Base-by-base conservation (phyloP, 2,329 filamentous ascomycete genomes). In the Fonsecaea multimorphosa region DNA sequence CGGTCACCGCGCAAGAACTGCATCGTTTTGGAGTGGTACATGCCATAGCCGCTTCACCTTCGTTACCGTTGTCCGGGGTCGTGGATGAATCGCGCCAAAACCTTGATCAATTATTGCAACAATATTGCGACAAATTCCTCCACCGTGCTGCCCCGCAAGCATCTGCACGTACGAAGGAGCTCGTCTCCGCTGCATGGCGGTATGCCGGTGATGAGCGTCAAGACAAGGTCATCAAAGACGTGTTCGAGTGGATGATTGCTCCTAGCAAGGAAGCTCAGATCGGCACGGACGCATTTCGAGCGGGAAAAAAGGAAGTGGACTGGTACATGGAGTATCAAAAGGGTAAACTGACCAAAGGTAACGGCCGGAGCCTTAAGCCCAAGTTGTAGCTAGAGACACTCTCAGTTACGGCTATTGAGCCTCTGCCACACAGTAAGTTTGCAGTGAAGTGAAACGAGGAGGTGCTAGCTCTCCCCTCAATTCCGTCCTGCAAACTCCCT, bases 91-190 rank as follows among this genome's bases (percentile, higher is more conserved):
- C 36, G 12, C 36, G 16, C 2, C 14, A 1, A 14, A n/a, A 38
- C 36, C 36, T 38, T 14, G 36, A 38, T 58, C 68, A 14, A 68
- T 69, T 4, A 60, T 78, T 14, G 72, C 70, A 6, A 67, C 70
- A 19, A 54, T 68, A 34, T 9, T 11, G 12, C 61, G 63, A 19
- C 36, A 65, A 40, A 36, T 76, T 19, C 55, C 65, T 1, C 27
- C 11, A 11, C 32, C 53, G 32, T n/a, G 68, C 72, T 3, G 76
- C 75, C 3, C 72, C 76, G 0, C 66, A 69, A 38, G 77, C 74
- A 1, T 76, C 76, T 1, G 64, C 65, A 1, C 74, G 76, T 72
- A 75, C 71, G 16, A 79, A 79, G 58, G 72, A 76, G 24, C 59
- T 78, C n/a, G 73, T 77, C 64, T 68, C 8, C 34, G 69, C 63